Evolutionary conservation across 2,329 filamentous ascomycete species (phyloP), one percentile per base, ranked within the genome.

Genomic region (Meredithiella fracta): DNA sequence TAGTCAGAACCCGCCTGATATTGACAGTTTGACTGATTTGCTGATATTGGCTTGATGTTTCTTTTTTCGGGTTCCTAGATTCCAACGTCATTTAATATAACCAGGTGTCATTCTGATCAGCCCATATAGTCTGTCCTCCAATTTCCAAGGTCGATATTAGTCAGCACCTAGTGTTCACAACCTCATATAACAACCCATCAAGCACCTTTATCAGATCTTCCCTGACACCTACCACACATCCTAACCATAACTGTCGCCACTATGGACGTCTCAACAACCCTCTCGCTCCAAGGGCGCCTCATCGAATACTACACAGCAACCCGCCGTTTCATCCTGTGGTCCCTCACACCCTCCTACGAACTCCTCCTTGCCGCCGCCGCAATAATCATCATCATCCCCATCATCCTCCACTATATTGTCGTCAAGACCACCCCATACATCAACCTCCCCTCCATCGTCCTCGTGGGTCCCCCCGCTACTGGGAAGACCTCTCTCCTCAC

Each of bases 401-500:
- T 94, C 54, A 65, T 94, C 55, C 74, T 96, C 51, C 92, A 97
- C 72, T 67, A 79, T 58, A 71, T 84, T 65, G 77, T 95, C 65
- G 81, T 88, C 67, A 78, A 77, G 56, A 75, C 79, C 52, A 77
- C 77, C 40, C 76, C 81, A 14, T 82, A 85, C 63, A 79, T 79
- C 38, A 75, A 74, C 14, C 77, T 85, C 25, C 88, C 91, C 52
- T 84, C 83, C 6, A 80, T 97, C 59, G 73, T 96, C 8, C 77
- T 95, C 47, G 67, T 90, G 51, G 92, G 92, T 1, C 88, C 91
- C 15, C 82, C 83, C 56, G 85, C 83, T 60, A 78, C 80, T 52
- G 92, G 92, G 64, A 98, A 97, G 73, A 97, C 92, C 0, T 78
- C 86, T 7, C 79, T 97, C 34, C 71, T 89, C n/a, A 89, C 87